Evolutionary conservation across 1,284 basidiomycete genomes (phyloP), one percentile per base, ranked within the genome.

Genomic region (Baeospora myosura): DNA sequence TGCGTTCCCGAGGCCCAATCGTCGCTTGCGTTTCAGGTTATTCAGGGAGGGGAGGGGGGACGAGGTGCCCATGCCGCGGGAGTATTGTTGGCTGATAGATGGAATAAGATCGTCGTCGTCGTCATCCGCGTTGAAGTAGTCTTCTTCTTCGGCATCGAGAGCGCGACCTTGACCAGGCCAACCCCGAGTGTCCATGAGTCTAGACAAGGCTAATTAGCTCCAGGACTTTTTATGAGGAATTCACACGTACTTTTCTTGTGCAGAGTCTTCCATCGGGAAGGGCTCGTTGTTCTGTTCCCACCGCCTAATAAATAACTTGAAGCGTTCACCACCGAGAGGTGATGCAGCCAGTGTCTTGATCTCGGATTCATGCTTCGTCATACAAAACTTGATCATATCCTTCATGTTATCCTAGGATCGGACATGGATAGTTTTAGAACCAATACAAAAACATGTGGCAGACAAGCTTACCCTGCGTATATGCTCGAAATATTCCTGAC

Each of bases 241-340:
- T n/a, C n/a, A n/a, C n/a, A 21, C 30, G 23, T 38, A 79, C 78
- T 69, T 69, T 42, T 74, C 69, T 33, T 63, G 53, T 52, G 72
- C 74, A 38, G 67, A 58, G 40, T 74, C 68, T n/a, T n/a, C n/a
- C 32, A 65, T 63, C 33, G 83, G 85, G 46, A 77, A 76, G 17
- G 88, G 88, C 49, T 94, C 90, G 48, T 83, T 82, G 62, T 93
- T 95, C 69, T 93, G 90, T 61, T 98, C 93, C 77, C 84, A 93
- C 42, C 88, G 78, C 29, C 73, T 65, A 38, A 89, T 76, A 52
- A 98, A 76, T 28, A 77, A 69, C 33, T 76, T 69, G 60, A 94
- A 91, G 34, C 82, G 73, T 42, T 74, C 67, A 1, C 78, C 75
- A n/a, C 79, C 76, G 21, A 85, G 62, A 1, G 70, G 69, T 21